Conservation (phyloP, 495 filamentous ascomycete species). For the Aspergillus bridgeri region DNA sequence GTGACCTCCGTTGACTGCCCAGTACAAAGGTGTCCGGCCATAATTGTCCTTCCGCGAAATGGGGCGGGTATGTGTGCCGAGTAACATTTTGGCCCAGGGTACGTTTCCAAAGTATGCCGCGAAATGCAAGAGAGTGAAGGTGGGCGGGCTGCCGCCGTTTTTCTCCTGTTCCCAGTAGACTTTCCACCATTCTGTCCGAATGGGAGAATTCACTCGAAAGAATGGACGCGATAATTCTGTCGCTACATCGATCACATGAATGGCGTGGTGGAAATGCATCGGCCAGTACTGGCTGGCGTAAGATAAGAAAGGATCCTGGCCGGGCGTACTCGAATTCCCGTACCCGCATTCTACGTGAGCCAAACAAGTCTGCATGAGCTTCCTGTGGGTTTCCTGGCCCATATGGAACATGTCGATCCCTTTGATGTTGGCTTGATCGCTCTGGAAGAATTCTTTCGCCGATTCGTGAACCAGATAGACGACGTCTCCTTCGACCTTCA, state of each 20-base stretch:
- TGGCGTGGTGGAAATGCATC: conserved; percentile 24
- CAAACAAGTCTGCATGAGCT: conserved; percentile 28
- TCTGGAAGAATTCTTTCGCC: conserved; percentile 26
- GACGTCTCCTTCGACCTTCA: conserved; percentile 18
- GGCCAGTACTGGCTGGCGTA: conserved; percentile 26
- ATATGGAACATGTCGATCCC: conserved; percentile 29
- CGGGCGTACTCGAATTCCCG: not conserved
- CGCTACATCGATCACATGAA: conserved; percentile 5
- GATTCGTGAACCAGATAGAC: conserved; percentile 26
- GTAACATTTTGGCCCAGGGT: conserved; percentile 22
- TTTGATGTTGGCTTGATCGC: conserved; percentile 24
- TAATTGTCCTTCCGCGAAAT: conserved; percentile 13
- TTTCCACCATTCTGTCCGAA: conserved; percentile 27
- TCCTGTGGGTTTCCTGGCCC: conserved; percentile 21
- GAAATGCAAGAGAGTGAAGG: conserved; percentile 36
- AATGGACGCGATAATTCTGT: conserved; percentile 24
- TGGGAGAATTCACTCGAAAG: conserved; percentile 21
- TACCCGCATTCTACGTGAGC: conserved; percentile 22
- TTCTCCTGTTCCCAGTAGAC: conserved; percentile 29
- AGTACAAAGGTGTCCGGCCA: not conserved
- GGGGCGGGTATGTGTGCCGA: conserved; percentile 19
- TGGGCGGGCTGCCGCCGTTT: conserved; percentile 19
- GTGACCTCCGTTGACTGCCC: conserved; percentile 18
- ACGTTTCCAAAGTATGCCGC: conserved; percentile 33
- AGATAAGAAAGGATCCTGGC: conserved; percentile 15